Evolutionary conservation across 75 land plant genomes (phyloP), one percentile per base, ranked within the genome.

Genomic region (Pinus tabuliformis): DNA sequence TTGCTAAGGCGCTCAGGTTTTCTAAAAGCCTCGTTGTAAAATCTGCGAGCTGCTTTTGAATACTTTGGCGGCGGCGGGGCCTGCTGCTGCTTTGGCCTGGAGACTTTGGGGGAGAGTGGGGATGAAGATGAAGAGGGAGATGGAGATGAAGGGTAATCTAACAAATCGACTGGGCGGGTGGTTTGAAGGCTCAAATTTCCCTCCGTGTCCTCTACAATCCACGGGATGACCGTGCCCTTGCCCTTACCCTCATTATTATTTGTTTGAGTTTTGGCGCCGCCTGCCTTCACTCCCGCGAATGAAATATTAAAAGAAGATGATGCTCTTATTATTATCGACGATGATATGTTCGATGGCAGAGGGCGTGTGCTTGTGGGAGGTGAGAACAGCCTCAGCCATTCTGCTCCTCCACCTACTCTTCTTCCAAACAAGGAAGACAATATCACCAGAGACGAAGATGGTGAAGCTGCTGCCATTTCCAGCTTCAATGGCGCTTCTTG

Each of bases 1-100:
- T 97, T 97, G 74, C 94, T 87, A 26, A 97, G 83, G 73, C 99
- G 78, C 78, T 95, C 87, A 58, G 89, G 81, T 58, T 91, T 86
- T 63, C 93, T 80, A 64, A 95, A 91, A 30, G 80, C 91, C 82
- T 92, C 86, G 73, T 97, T 97, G 77, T 92, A 97, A 72, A 89
- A 97, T 78, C 99, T 88, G 59, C 99, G 81, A 6, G 99, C 98
- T 14, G 99, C 99, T 83, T 97, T 97, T 36, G 99, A 91, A 59
- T 84, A 84, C 89, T 86, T 89, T 20, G 93, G 92, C 73, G 37
- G 70, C 13, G 12, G 33, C n/a, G 60, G 77, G 63, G 76, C 72
- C 64, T 56, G 79, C 75, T 75, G 39, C 59, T 77, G 21, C 20
- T 56, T 68, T 52, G 22, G 77, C 78, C 14, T 81, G 77, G 56